A percentile compares a stretch with the other conserved stretches of the same genome.
These are phyloP conservation scores for Yamadazyma taylorii DNA, from an alignment of 1,139 yeast species.

Conservation along the genomic window DNA sequence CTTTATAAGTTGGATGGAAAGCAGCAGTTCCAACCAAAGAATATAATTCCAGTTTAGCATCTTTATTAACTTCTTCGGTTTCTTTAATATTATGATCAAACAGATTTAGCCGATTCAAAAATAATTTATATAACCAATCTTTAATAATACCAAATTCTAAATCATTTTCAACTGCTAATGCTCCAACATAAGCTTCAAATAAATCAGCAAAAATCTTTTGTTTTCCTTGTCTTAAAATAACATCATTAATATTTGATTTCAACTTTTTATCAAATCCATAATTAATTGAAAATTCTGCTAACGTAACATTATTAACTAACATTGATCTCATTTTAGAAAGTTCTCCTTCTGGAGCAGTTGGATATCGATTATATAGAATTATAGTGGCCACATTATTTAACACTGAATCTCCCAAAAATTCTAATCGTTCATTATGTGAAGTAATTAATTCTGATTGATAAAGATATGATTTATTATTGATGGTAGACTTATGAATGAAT, in stretches of 20 bases:
- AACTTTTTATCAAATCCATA: conserved; percentile 71
- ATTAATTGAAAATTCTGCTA: conserved; percentile 66
- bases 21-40: conserved; percentile 77
- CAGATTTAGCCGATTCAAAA: conserved; percentile 30
- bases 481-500: conserved; percentile 77
- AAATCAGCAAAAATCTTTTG: conserved; percentile 71
- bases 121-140: conserved; percentile 60
- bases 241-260: conserved; percentile 45
- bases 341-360: conserved; percentile 78
- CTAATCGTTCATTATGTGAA: conserved; percentile 85
- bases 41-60: conserved; percentile 78
- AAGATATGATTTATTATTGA: conserved; percentile 58
- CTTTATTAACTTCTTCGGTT: conserved; percentile 44
- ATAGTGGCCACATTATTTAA: conserved; percentile 72
- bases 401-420: conserved; percentile 90
- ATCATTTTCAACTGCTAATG: conserved; percentile 61
- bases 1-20: conserved; percentile 63
- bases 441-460: conserved; percentile 56
- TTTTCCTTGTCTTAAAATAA: conserved; percentile 33
- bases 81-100: conserved; percentile 28
- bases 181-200: conserved; percentile 92
- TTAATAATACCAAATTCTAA: conserved; percentile 48
- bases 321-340: conserved; percentile 69
- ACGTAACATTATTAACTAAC: conserved; percentile 71
- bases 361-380: conserved; percentile 64